These are phyloP conservation scores for Pichia kudriavzevii DNA, from an alignment of 1,139 yeast genomes.

Conservation along the genomic window DNA sequence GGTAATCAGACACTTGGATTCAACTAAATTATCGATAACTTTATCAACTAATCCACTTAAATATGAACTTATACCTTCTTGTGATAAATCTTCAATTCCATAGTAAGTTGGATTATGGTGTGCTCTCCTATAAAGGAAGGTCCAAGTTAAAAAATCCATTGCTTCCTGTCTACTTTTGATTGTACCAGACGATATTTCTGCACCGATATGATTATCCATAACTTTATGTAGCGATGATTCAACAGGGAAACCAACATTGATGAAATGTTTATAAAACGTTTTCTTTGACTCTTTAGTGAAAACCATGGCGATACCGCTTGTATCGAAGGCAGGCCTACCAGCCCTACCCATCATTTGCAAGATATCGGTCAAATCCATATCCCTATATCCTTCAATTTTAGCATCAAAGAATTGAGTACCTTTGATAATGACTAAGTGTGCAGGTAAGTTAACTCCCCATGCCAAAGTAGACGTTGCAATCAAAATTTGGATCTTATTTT, in stretches of 20 bases:
- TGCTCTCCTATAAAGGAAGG: conserved; percentile 86
- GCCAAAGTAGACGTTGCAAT: conserved; percentile 95
- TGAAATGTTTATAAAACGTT: conserved; percentile 85
- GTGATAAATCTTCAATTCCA: conserved; percentile 66
- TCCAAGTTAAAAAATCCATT: conserved; percentile 88
- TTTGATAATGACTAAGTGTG: conserved; percentile 85
- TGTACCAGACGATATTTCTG: conserved; percentile 88
- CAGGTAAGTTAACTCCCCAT: conserved; percentile 96
- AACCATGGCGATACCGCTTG: conserved; percentile 91
- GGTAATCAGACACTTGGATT: conserved; percentile 60
- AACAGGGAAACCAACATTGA: conserved; percentile 95
- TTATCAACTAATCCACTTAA: conserved; percentile 65
- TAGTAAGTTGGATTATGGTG: conserved; percentile 95
- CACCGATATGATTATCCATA: conserved; percentile 91
- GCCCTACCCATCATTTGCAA: conserved; percentile 92
- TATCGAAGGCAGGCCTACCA: conserved; percentile 95
- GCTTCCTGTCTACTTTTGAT: conserved; percentile 81
- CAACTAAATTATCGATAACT: conserved; percentile 59
- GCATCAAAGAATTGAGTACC: conserved; percentile 89
- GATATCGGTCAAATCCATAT: conserved; percentile 89
- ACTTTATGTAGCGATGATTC: conserved; percentile 93
- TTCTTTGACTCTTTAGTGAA: conserved; percentile 90
- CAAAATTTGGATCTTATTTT: conserved; percentile 78
- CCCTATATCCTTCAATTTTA: conserved; percentile 70
- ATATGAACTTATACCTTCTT: conserved; percentile 63